These are phyloP conservation scores for Cutaneotrichosporon sp. DNA, from an alignment of 1,284 basidiomycete species.

Conservation along the genomic window DNA sequence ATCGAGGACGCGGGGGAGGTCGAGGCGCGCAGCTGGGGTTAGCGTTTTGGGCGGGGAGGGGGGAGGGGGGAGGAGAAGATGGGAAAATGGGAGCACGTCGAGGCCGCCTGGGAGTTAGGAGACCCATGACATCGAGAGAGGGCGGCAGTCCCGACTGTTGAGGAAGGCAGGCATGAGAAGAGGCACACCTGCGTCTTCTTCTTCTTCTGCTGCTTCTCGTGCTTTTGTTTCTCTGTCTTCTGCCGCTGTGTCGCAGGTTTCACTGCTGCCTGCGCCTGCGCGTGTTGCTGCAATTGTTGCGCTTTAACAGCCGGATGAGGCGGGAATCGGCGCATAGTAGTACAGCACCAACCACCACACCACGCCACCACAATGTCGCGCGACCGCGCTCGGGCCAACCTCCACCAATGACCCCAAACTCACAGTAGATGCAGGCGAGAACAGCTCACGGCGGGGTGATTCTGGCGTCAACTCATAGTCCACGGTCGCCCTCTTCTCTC, in stretches of 20 bases:
- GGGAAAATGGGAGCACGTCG: not conserved
- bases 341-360: not conserved
- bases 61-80: not conserved
- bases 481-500: not conserved
- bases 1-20: constrained; percentile 4
- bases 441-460: constrained; percentile 13
- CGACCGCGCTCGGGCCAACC: not conserved
- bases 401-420: not conserved
- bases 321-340: constrained; percentile 1
- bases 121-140: too few species aligned
- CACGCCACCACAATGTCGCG: too few species aligned
- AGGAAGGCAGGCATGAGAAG: not conserved
- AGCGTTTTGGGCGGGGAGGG: not conserved
- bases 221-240: too few species aligned
- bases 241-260: too few species aligned
- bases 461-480: constrained; percentile 9
- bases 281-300: too few species aligned
- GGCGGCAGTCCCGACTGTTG: too few species aligned
- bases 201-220: too few species aligned
- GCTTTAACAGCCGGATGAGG: not conserved
- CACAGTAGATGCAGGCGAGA: constrained; percentile 11
- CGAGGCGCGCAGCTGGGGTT: constrained; percentile 13
- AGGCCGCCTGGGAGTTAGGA: not conserved
- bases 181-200: constrained; percentile 4
- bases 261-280: too few species aligned